Evolutionary conservation across 805 yeast genomes (phyloP).

Genomic region (Lipomyces lipofer): DNA sequence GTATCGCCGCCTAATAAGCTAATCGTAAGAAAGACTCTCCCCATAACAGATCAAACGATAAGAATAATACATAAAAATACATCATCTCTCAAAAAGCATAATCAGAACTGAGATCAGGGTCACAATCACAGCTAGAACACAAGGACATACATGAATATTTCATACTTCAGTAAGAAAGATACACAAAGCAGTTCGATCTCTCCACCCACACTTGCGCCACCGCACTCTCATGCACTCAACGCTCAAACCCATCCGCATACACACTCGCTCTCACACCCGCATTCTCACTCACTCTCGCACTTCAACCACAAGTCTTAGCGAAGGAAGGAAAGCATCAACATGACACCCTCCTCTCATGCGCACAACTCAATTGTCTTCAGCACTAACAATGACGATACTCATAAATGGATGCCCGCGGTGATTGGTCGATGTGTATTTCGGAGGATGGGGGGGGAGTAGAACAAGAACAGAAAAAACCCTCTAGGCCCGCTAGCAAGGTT

Average conservation of each 20-base stretch:
- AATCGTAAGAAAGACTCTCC: constrained; percentile 23
- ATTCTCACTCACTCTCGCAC: constrained; percentile 16
- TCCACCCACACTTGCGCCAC: too few relatives aligned
- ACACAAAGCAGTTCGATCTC: too few relatives aligned
- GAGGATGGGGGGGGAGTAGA: not conserved
- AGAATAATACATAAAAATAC: too few relatives aligned
- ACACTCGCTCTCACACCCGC: constrained; percentile 12
- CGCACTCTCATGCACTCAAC: not conserved
- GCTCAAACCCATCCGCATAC: not conserved
- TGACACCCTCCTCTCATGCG: not conserved
- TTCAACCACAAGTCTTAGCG: constrained; percentile 12
- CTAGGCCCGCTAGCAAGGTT: too few relatives aligned
- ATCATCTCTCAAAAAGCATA: constrained; percentile 1
- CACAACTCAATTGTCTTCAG: constrained; percentile 14
- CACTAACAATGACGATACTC: constrained; percentile 11
- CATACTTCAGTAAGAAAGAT: too few relatives aligned
- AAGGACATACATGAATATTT: not conserved
- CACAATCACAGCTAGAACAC: not conserved
- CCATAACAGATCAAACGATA: not conserved
- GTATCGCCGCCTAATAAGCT: constrained; percentile 32
- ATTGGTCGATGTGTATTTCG: not conserved
- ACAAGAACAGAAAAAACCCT: not conserved
- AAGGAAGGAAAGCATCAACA: not conserved
- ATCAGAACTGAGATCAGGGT: not conserved
- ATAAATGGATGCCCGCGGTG: constrained; percentile 1